Evolutionary conservation across 306 rosid genomes (phyloP).

Genomic region (Sophora flavescens): DNA sequence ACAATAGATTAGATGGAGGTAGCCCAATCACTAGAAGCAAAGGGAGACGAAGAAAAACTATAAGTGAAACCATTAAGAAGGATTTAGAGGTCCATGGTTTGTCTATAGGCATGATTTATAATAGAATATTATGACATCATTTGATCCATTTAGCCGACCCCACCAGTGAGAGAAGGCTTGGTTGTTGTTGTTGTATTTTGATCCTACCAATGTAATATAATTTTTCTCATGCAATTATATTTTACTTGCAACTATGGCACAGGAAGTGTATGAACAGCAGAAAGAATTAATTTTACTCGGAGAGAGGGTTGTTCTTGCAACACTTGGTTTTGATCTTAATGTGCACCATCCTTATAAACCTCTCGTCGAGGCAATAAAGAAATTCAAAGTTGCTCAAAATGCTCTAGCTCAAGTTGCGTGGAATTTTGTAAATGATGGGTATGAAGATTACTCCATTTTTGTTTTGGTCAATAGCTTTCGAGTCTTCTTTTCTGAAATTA

Average conservation of each 20-base stretch:
- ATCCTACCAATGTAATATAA: not conserved
- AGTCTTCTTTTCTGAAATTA: slow-evolving; percentile 61
- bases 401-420: slow-evolving; percentile 99
- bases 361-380: slow-evolving; percentile 97
- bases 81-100: too few species aligned
- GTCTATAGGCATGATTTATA: too few species aligned
- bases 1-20: too few species aligned
- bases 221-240: slow-evolving; percentile 37
- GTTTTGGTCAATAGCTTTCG: slow-evolving; percentile 60
- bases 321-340: slow-evolving; percentile 94
- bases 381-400: slow-evolving; percentile 96
- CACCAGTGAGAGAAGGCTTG: too few species aligned
- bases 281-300: slow-evolving; percentile 86
- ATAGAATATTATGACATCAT: too few species aligned
- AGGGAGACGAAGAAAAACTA: too few species aligned
- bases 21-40: too few species aligned
- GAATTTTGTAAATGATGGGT: slow-evolving; percentile 99
- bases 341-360: slow-evolving; percentile 98
- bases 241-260: slow-evolving; percentile 49
- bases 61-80: too few species aligned
- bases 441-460: slow-evolving; percentile 57
- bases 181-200: not conserved
- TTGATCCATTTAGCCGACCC: too few species aligned
- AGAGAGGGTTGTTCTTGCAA: slow-evolving; percentile 97
- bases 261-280: slow-evolving; percentile 98